Evolutionary conservation across 2,329 filamentous ascomycete species (phyloP).

Genomic region (Fusarium chlamydosporum): DNA sequence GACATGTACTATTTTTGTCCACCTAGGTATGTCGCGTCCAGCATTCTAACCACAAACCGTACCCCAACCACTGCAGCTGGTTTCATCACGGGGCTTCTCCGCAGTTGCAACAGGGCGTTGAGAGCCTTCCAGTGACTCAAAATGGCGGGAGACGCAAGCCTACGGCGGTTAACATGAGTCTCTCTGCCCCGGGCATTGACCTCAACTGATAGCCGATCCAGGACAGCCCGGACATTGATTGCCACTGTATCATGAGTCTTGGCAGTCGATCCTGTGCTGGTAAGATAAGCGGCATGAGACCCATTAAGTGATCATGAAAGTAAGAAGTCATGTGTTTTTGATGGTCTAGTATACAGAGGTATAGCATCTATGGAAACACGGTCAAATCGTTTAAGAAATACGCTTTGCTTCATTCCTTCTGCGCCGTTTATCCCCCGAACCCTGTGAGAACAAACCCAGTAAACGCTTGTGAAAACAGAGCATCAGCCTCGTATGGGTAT

Average conservation of each 20-base stretch:
- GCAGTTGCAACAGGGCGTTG: slow-evolving; percentile 35
- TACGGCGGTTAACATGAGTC: slow-evolving; percentile 14
- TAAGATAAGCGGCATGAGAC: slow-evolving; percentile 35
- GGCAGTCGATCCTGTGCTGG: slow-evolving; percentile 28
- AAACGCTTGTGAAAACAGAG: slow-evolving; percentile 7
- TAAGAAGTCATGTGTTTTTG: slow-evolving; percentile 24
- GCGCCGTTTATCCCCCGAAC: slow-evolving; percentile 27
- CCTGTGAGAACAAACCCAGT: slow-evolving; percentile 11
- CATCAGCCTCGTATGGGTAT: slow-evolving; percentile 16
- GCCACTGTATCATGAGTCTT: slow-evolving; percentile 28
- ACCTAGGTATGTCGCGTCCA: background rate
- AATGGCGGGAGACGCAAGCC: slow-evolving; percentile 30
- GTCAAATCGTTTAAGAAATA: slow-evolving; percentile 12
- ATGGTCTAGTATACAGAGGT: slow-evolving; percentile 26
- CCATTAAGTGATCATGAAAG: slow-evolving; percentile 4
- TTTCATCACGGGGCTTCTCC: slow-evolving; percentile 46
- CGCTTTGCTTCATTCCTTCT: slow-evolving; percentile 16
- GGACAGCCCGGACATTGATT: slow-evolving; percentile 21
- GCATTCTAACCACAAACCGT: slow-evolving; percentile 15
- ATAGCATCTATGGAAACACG: slow-evolving; percentile 36
- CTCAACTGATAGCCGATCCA: slow-evolving; percentile 9
- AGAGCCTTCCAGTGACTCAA: slow-evolving; percentile 35
- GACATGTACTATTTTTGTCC: slow-evolving; percentile 3
- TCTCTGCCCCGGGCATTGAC: slow-evolving; percentile 22
- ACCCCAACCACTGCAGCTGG: slow-evolving; percentile 32